Evolutionary conservation across 768 basidiomycete genomes (phyloP).

Genomic region (Lactarius vividus): DNA sequence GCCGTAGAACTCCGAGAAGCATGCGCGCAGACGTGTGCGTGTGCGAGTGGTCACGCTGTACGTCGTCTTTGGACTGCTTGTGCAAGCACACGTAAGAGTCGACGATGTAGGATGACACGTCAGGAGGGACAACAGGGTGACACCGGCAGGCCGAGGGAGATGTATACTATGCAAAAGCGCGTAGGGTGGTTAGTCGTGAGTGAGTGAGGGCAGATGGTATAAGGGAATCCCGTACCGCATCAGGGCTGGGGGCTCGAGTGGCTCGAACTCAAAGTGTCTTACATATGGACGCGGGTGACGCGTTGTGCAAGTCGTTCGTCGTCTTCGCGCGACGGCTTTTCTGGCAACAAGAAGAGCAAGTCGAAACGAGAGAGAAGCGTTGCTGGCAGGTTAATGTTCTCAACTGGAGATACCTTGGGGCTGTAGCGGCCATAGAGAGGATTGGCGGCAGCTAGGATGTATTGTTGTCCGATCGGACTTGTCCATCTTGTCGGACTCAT

Average conservation of each 20-base stretch:
- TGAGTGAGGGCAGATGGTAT: not conserved
- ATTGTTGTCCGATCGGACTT: constrained; percentile 96
- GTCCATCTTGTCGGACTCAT: constrained; percentile 99
- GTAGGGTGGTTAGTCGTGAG: constrained; percentile 14
- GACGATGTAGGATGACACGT: constrained; percentile 90
- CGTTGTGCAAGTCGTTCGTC: constrained; percentile 96
- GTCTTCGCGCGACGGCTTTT: constrained; percentile 92
- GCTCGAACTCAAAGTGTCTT: constrained; percentile 79
- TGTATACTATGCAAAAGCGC: constrained; percentile 70
- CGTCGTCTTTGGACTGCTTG: constrained; percentile 88
- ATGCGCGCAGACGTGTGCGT: constrained; percentile 96
- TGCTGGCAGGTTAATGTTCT: constrained; percentile 98
- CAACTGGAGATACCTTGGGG: constrained; percentile 95
- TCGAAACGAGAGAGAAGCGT: constrained; percentile 96
- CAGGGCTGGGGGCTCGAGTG: constrained; percentile 78
- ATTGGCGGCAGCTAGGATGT: constrained; percentile 97
- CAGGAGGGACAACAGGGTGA: constrained; percentile 82
- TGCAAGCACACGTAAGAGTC: constrained; percentile 94
- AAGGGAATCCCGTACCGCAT: constrained; percentile 67
- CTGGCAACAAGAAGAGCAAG: constrained; percentile 92
- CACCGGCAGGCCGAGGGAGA: constrained; percentile 87
- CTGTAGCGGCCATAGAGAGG: constrained; percentile 98
- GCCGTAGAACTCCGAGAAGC: constrained; percentile 88
- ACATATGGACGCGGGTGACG: constrained; percentile 98
- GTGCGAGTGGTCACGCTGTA: constrained; percentile 84